Conservation (phyloP, 257 asterid genomes). For the Vinca minor region DNA sequence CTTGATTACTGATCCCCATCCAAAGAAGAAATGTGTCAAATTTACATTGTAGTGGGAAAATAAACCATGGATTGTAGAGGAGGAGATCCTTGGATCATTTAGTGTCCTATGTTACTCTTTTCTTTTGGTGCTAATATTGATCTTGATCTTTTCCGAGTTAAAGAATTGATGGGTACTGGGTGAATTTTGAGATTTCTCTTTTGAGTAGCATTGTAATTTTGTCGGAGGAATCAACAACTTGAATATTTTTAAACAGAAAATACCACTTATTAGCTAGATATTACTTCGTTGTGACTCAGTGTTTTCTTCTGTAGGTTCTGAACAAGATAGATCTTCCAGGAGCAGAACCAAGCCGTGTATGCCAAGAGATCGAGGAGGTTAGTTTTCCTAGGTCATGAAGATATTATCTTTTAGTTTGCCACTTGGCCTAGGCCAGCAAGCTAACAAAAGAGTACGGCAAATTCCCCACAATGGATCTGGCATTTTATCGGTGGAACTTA, state of each 20-base stretch:
- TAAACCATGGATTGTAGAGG: background rate
- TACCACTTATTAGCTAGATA: background rate
- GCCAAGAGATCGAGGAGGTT: slow-evolving; percentile 96
- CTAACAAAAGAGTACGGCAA: background rate
- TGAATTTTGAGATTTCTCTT: background rate
- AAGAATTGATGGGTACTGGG: background rate
- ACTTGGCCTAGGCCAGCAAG: slow-evolving; percentile 24
- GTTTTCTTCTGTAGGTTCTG: slow-evolving; percentile 56
- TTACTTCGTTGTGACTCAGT: background rate
- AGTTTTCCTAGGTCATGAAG: slow-evolving; percentile 25
- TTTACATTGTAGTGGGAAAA: background rate
- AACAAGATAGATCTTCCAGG: slow-evolving; percentile 99
- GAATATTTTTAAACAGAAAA: background rate
- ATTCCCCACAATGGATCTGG: too few relatives aligned
- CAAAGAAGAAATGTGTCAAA: background rate
- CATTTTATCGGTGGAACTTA: background rate
- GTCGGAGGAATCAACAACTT: background rate
- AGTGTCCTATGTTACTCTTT: background rate
- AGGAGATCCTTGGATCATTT: background rate
- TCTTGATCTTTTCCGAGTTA: background rate
- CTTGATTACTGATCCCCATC: background rate
- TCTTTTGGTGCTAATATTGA: background rate
- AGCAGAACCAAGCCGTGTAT: slow-evolving; percentile 86
- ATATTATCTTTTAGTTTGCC: slow-evolving; percentile 23
- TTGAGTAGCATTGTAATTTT: background rate